Percentiles rank a stretch among this genome's conserved stretches.
Evolutionary conservation across 176 grass and related monocot species (phyloP).

Genomic region (Avena insularis): DNA sequence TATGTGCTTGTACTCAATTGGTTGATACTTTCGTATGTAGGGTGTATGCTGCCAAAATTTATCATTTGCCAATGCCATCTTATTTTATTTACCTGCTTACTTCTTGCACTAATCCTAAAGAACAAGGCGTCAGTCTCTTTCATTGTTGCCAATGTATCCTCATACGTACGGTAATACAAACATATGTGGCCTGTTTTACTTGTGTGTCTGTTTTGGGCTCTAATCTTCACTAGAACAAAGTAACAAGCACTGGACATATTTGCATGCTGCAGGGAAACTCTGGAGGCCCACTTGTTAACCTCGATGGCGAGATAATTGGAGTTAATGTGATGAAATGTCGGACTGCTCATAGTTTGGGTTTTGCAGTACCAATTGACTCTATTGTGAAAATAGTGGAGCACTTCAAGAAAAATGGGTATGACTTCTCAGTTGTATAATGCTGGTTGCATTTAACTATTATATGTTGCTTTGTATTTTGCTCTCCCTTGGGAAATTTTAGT

Average conservation of each 20-base stretch:
- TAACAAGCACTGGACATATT: background rate
- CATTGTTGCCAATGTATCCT: background rate
- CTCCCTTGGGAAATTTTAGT: background rate
- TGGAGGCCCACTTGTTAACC: constrained; percentile 86
- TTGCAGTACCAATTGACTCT: constrained; percentile 83
- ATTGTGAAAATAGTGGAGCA: constrained; percentile 82
- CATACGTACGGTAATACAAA: background rate
- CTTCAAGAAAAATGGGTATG: constrained; percentile 77
- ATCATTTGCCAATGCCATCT: background rate
- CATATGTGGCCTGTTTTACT: constrained; percentile 17
- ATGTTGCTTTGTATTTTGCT: background rate
- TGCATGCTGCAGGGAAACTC: constrained; percentile 69
- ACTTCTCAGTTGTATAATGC: background rate
- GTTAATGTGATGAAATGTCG: constrained; percentile 75
- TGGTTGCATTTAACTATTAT: constrained; percentile 32
- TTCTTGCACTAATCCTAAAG: constrained; percentile 9
- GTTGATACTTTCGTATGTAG: background rate
- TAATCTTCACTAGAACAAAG: constrained; percentile 6
- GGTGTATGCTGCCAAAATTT: background rate
- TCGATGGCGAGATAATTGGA: constrained; percentile 89
- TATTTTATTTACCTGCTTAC: constrained; percentile 26
- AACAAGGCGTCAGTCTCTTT: background rate
- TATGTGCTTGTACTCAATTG: background rate
- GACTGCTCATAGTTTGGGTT: constrained; percentile 71
- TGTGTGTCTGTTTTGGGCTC: constrained; percentile 13